Evolutionary conservation across 345 rosid species (phyloP).

Genomic region (Stellera chamaejasme): DNA sequence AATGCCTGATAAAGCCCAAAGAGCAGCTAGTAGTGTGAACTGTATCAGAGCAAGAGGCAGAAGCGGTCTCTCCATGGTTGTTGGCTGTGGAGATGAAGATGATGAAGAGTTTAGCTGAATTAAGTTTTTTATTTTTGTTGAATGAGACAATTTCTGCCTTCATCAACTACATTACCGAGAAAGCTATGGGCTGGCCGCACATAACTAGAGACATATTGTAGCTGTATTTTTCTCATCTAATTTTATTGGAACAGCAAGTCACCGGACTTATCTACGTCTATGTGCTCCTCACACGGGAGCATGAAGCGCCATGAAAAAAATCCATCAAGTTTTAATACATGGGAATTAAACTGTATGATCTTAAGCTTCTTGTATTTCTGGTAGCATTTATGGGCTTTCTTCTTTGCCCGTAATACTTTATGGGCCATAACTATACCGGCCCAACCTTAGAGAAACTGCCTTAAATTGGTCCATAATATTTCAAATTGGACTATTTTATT

Average conservation of each 20-base stretch:
- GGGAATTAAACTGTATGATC: no score
- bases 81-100: not conserved
- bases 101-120: not conserved
- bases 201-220: not conserved
- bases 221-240: not conserved
- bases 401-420: no score
- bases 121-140: not conserved
- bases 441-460: no score
- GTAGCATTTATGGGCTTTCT: no score
- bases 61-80: slow-evolving; percentile 13
- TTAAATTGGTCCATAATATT: no score
- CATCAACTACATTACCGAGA: slow-evolving; percentile 4
- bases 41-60: slow-evolving; percentile 10
- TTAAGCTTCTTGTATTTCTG: no score
- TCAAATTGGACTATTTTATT: no score
- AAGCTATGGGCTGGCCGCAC: slow-evolving; percentile 2
- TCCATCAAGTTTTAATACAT: not conserved
- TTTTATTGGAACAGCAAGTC: slow-evolving; percentile 11
- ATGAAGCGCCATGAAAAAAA: not conserved
- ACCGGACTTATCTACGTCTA: slow-evolving; percentile 14
- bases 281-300: not conserved
- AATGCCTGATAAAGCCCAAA: slow-evolving; percentile 33
- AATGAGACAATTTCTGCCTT: slow-evolving; percentile 4
- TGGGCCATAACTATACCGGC: no score
- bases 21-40: slow-evolving; percentile 11